A percentile compares a stretch with the other conserved stretches of the same genome.
Conservation (phyloP, 176 grass and related monocot species). For the maize (Zea mays) region DNA sequence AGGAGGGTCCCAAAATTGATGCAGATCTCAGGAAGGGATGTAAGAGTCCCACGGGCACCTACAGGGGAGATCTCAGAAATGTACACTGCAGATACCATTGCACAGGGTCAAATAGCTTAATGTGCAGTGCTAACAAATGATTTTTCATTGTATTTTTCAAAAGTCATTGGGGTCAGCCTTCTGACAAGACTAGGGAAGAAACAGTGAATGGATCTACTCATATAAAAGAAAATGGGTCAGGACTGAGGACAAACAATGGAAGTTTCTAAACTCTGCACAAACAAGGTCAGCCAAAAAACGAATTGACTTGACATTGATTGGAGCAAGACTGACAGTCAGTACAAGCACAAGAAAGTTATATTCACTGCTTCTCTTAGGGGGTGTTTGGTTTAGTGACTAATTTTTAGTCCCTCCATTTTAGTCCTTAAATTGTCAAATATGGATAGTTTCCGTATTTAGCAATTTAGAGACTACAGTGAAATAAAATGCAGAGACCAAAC, state of each 20-base stretch:
- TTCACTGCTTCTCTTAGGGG: not conserved
- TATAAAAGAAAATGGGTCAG: not conserved
- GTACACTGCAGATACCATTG: conserved; percentile 91
- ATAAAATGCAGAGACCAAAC: too few relatives aligned
- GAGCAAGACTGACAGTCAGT: not conserved
- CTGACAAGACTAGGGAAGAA: conserved; percentile 35
- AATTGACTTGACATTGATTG: conserved; percentile 18
- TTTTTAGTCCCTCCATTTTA: too few relatives aligned
- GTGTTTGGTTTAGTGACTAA: too few relatives aligned
- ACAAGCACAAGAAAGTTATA: not conserved
- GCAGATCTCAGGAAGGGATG: conserved; percentile 87
- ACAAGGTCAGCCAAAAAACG: not conserved
- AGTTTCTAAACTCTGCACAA: not conserved
- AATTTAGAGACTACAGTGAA: too few relatives aligned
- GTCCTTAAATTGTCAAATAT: too few relatives aligned
- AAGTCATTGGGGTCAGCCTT: too few relatives aligned
- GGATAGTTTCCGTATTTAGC: too few relatives aligned
- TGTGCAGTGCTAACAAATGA: too few relatives aligned
- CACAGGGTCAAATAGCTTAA: too few relatives aligned
- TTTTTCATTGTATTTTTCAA: too few relatives aligned
- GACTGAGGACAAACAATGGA: not conserved
- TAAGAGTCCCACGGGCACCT: conserved; percentile 68
- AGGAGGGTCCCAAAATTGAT: conserved; percentile 91
- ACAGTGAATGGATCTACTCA: not conserved
- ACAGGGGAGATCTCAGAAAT: conserved; percentile 92